Percentiles rank a stretch among this genome's conserved stretches.
Conservation (phyloP, 805 yeast genomes). For the Yarrowia osloensis region DNA sequence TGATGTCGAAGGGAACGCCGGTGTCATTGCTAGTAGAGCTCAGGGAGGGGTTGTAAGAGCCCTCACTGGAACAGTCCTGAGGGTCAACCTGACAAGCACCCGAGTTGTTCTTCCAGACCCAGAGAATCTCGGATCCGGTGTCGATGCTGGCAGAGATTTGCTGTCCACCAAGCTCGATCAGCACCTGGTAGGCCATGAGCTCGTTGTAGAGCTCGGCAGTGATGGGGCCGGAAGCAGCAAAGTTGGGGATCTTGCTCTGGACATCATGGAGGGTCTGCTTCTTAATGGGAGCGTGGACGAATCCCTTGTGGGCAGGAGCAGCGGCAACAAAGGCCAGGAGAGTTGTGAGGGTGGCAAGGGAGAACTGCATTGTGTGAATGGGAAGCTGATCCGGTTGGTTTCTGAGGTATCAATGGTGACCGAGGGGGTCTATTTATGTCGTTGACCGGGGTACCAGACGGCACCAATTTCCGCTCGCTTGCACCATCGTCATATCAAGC, state of each 20-base stretch:
- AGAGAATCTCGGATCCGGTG: conserved; percentile 1
- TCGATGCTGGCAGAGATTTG: not conserved
- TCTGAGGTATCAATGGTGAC: not conserved
- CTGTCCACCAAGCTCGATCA: conserved; percentile 1
- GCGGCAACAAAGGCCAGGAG: conserved; percentile 12
- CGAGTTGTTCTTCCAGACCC: not conserved
- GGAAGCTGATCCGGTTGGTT: not conserved
- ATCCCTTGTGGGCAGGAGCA: not conserved
- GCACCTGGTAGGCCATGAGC: not conserved
- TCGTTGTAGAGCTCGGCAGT: not conserved
- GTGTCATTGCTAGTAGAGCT: not conserved
- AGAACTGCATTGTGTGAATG: not conserved
- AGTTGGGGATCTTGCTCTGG: conserved; percentile 1
- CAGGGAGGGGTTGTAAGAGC: not conserved
- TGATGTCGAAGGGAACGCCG: not conserved
- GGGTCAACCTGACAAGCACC: not conserved
- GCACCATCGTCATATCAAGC: not conserved
- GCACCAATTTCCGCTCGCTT: not conserved
- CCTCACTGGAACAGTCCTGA: not conserved
- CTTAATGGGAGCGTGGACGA: conserved; percentile 2
- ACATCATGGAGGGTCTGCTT: not conserved
- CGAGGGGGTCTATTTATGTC: not conserved
- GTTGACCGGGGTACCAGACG: not conserved
- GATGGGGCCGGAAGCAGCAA: not conserved
- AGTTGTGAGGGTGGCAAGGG: conserved; percentile 4